Base-by-base conservation (phyloP, 2,329 filamentous ascomycete genomes). In the Xylaria sp. region DNA sequence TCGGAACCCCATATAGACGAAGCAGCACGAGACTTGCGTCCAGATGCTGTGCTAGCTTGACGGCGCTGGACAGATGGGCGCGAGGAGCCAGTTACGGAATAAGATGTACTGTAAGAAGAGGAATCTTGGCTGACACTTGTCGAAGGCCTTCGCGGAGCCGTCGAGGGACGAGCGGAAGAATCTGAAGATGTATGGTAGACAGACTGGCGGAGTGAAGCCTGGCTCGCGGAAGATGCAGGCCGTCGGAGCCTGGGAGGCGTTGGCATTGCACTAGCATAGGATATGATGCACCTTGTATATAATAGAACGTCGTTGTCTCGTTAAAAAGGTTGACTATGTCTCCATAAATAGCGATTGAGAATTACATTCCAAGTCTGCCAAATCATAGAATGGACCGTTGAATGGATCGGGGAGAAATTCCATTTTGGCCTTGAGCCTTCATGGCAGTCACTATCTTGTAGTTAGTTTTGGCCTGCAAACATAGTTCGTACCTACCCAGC, bases 1-100 rank as follows among this genome's bases (percentile, higher is more conserved):
- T 88, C 86, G 13, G 80, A 81, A 8, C 81, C 79, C 57, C 84
- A 84, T 7, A 85, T 72, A 8, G 82, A 80, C 68, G 70, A 78
- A 4, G 79, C 74, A 1, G 79, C 77, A 6, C 81, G 81, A 34
- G 85, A 85, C 60, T 80, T 83, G 46, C 83, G 81, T 9, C 83
- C 81, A 3, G 83, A 83, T 1, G 80, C 73, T 7, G 81, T 83
- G n/a, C 79, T 82, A 28, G 67, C 48, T 67, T 20, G 80, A 75
- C 70, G 72, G 12, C 66, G 70, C 3, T 69, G 72, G 12, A 67
- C 60, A 39, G 71, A 70, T 25, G 68, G 69, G 32, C 70, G 70
- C 8, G 76, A 77, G 52, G 72, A 69, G 41, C 74, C 78, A 28
- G 77, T 73, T n/a, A 73, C 64, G 46, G 77, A 76, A 39, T 66